These are phyloP conservation scores for Pseudogymnoascus pannorum DNA, from an alignment of 2,329 filamentous ascomycete genomes.

Conservation along the genomic window DNA sequence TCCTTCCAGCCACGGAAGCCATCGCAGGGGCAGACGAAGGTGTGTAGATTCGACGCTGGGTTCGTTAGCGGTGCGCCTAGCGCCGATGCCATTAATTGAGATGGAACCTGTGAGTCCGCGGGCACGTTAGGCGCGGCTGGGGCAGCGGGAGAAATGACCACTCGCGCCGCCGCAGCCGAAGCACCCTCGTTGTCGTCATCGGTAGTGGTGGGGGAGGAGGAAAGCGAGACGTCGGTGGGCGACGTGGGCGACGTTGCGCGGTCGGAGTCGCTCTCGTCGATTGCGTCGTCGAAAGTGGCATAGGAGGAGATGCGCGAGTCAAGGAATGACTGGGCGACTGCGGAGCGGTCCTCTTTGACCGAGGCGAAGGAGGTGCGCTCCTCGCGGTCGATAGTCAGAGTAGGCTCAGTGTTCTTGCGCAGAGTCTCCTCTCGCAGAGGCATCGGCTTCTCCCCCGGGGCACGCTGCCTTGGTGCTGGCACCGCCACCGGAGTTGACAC, in stretches of 20 bases:
- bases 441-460: neutral
- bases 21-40: conserved; percentile 49
- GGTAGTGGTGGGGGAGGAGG: conserved; percentile 21
- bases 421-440: neutral
- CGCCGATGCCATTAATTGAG: neutral
- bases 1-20: conserved; percentile 57
- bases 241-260: neutral
- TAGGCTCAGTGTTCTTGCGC: neutral
- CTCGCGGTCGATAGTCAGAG: conserved; percentile 20
- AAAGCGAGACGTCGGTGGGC: conserved; percentile 32
- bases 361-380: conserved; percentile 28
- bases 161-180: neutral
- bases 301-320: conserved; percentile 56
- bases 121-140: conserved; percentile 24
- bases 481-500: neutral
- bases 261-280: conserved; percentile 37
- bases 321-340: conserved; percentile 54
- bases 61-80: conserved; percentile 27
- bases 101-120: neutral
- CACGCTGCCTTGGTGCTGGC: neutral
- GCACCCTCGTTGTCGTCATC: neutral
- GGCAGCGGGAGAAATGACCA: conserved; percentile 36
- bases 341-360: conserved; percentile 24
- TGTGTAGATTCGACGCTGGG: conserved; percentile 49
- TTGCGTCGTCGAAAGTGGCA: conserved; percentile 41